These are phyloP conservation scores for Arthroderma uncinatum DNA, from an alignment of 2,329 filamentous ascomycete genomes.

Conservation along the genomic window DNA sequence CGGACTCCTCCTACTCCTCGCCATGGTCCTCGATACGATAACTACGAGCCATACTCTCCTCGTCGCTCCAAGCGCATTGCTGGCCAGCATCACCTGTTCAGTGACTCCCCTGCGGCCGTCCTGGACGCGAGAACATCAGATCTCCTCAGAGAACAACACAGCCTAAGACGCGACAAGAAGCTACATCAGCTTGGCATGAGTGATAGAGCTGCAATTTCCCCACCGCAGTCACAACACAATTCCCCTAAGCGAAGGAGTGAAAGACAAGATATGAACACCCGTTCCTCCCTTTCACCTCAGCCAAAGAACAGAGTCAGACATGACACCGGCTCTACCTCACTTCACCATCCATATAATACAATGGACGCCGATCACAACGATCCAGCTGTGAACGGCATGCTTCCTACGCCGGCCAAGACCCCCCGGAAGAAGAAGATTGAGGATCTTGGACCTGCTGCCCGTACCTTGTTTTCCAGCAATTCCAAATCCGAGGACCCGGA, in stretches of 20 bases:
- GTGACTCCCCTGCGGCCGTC: constrained; percentile 12
- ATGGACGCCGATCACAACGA: constrained; percentile 13
- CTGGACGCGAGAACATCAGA: constrained; percentile 17
- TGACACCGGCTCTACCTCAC: constrained; percentile 17
- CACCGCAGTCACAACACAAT: constrained; percentile 21
- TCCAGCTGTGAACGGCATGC: constrained; percentile 34
- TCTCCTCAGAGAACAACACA: constrained; percentile 3
- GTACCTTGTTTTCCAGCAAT: constrained; percentile 43
- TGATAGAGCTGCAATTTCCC: constrained; percentile 19
- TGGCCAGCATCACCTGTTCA: constrained; percentile 17
- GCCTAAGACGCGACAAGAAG: constrained; percentile 15
- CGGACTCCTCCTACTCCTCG: constrained; percentile 36
- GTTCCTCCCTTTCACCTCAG: constrained; percentile 7
- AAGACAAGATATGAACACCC: constrained; percentile 5
- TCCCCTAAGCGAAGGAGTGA: constrained; percentile 22
- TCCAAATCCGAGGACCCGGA: constrained; percentile 31
- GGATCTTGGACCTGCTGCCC: constrained; percentile 40
- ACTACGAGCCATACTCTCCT: constrained; percentile 31
- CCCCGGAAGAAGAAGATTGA: constrained; percentile 44
- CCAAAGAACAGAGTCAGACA: constrained; percentile 11
- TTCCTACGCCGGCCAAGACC: constrained; percentile 53
- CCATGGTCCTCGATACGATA: constrained; percentile 36
- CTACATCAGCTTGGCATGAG: constrained; percentile 16
- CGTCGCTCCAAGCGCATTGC: constrained; percentile 33
- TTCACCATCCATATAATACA: constrained; percentile 16